A percentile compares a stretch with the other conserved stretches of the same genome.
Conservation (phyloP, 139 green algal genomes). For the Chlamydomonas schloesseri region DNA sequence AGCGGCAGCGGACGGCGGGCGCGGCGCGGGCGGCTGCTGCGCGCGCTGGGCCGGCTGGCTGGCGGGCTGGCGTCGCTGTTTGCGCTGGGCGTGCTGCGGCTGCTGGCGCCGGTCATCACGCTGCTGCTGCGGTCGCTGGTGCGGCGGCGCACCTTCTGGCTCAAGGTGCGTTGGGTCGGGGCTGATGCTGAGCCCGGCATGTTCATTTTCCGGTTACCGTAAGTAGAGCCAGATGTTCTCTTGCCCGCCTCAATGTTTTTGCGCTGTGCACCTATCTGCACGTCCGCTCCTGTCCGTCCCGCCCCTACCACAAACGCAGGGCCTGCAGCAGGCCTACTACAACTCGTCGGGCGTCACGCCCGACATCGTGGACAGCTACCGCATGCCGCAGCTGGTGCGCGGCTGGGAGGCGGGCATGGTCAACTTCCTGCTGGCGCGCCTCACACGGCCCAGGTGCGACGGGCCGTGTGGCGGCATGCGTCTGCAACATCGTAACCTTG, state of each 20-base stretch:
- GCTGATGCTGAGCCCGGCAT: too few species aligned
- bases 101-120: slow-evolving; percentile 66
- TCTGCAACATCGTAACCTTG: too few species aligned
- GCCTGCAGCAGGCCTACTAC: slow-evolving; percentile 63
- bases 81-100: slow-evolving; percentile 42
- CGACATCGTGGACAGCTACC: slow-evolving; percentile 79
- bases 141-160: slow-evolving; percentile 78
- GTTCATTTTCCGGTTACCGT: too few species aligned
- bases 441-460: slow-evolving; percentile 21
- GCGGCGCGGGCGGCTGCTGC: slow-evolving; percentile 8
- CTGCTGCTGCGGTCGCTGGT: slow-evolving; percentile 74
- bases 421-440: slow-evolving; percentile 68
- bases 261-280: too few species aligned
- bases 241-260: too few species aligned
- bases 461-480: background rate
- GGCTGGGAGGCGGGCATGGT: slow-evolving; percentile 86
- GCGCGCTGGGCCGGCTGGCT: background rate
- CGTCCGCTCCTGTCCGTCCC: too few species aligned
- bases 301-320: background rate
- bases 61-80: slow-evolving; percentile 22
- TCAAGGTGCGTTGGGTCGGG: slow-evolving; percentile 32
- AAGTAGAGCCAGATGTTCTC: too few species aligned
- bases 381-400: slow-evolving; percentile 77
- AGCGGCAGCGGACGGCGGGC: background rate
- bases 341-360: slow-evolving; percentile 45